phyloP scores from a whole-genome alignment of 805 yeast species.

The Saccharomycopsis babjevae region DNA sequence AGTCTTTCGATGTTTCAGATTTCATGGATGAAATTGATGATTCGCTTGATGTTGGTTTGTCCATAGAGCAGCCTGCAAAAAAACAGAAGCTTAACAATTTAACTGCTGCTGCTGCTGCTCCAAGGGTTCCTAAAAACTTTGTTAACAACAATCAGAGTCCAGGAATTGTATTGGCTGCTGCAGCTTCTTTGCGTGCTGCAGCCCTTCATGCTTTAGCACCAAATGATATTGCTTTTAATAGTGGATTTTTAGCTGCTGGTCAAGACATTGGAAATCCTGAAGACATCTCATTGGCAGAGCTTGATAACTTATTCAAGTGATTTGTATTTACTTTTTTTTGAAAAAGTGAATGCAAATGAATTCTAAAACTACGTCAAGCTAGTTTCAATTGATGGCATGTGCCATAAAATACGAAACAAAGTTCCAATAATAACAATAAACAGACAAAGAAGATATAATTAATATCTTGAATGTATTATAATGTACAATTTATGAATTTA shows the following conservation, averaged over 20 bases:
- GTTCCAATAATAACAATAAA: background rate
- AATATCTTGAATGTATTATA: background rate
- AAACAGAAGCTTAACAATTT: constrained; percentile 26
- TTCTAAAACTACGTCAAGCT: background rate
- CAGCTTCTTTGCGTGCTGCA: constrained; percentile 44
- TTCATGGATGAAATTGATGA: background rate
- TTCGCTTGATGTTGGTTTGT: background rate
- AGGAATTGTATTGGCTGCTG: constrained; percentile 63
- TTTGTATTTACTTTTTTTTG: constrained; percentile 14
- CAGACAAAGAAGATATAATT: background rate
- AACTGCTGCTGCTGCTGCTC: constrained; percentile 79
- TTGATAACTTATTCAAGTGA: constrained; percentile 37
- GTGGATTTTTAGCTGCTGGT: constrained; percentile 51
- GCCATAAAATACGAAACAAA: background rate
- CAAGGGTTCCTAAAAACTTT: constrained; percentile 59
- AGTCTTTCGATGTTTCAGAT: background rate
- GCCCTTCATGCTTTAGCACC: constrained; percentile 43
- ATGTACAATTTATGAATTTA: background rate
- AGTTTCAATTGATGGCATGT: background rate
- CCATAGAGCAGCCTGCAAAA: background rate
- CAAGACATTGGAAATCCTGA: constrained; percentile 77
- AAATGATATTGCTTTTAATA: constrained; percentile 31
- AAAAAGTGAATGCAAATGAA: background rate
- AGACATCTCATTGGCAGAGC: constrained; percentile 61
- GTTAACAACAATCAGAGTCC: constrained; percentile 39